Conservation (phyloP, 257 asterid species). For the Lithospermum erythrorhizon region DNA sequence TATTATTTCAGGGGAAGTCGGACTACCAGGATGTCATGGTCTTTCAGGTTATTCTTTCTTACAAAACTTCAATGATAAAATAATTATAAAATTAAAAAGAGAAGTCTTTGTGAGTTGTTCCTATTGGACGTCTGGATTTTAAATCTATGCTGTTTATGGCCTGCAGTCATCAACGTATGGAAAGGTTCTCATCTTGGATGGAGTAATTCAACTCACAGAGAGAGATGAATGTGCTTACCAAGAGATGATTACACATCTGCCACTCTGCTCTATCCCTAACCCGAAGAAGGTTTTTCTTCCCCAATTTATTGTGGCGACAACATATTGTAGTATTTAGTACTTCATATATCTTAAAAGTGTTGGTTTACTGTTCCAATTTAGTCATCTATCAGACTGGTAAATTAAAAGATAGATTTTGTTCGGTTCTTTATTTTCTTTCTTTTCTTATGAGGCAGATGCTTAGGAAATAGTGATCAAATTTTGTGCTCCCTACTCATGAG, state of each 20-base stretch:
- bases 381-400: background rate
- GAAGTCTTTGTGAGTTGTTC: background rate
- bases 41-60: constrained; percentile 53
- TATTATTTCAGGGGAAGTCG: constrained; percentile 76
- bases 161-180: constrained; percentile 87
- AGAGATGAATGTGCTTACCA: constrained; percentile 99
- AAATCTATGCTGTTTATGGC: constrained; percentile 15
- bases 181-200: constrained; percentile 93
- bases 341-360: no score
- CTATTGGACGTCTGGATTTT: background rate
- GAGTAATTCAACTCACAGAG: constrained; percentile 94
- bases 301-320: background rate
- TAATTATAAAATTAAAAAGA: background rate
- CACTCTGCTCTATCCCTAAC: constrained; percentile 80
- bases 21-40: constrained; percentile 90
- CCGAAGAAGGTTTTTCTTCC: constrained; percentile 60
- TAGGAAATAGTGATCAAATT: no score
- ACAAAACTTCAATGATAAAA: constrained; percentile 3
- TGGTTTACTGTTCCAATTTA: no score
- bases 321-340: background rate
- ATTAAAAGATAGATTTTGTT: background rate
- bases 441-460: no score
- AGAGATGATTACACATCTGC: constrained; percentile 95
- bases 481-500: no score
- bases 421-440: background rate